Evolutionary conservation across 257 asterid genomes (phyloP), one percentile per base, ranked within the genome.

Genomic region (Salvia rosmarinus): DNA sequence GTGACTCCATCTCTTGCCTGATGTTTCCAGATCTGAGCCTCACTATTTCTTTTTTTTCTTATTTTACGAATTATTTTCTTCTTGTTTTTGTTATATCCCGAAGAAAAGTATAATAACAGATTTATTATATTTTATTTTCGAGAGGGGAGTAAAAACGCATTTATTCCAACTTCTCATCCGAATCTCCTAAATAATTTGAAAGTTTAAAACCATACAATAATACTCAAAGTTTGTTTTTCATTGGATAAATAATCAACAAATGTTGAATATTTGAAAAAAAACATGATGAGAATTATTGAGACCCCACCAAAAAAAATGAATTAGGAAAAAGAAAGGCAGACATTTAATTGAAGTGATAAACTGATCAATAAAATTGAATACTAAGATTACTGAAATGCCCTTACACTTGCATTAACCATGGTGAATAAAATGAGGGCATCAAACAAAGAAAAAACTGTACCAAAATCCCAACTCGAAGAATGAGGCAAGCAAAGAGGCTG

Each of bases 381-480:
- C 30, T 32, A 5, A 32, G 2, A 17, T 67, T 30, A 67, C 73
- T 42, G 52, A 55, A 68, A 52, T 54, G 42, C 25, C 74, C 51
- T 46, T 9, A 11, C 16, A 11, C 1, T 43, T 10, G 13, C 19
- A 46, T 2, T 13, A 4, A 12, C 5, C 9, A 32, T 32, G 4
- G 19, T 4, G 19, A 46, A 46, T 46, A 46, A 46, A 8, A 13
- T 13, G 17, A 14, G 51, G 51, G 51, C 8, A 14, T 4, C 19
- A 1, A 46, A 43, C 50, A n/a, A 13, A 43, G n/a, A 12, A 43
- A 12, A 1, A 43, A 0, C 14, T 46, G 51, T 46, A 4, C 17
- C 16, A 21, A 75, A 79, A 72, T 67, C 79, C 81, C 77, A 76
- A 68, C 71, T 71, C 67, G 46, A 55, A 73, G 17, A 76, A 80